These are phyloP conservation scores for Xylaria digitata DNA, from an alignment of 2,329 filamentous ascomycete species.

Conservation along the genomic window DNA sequence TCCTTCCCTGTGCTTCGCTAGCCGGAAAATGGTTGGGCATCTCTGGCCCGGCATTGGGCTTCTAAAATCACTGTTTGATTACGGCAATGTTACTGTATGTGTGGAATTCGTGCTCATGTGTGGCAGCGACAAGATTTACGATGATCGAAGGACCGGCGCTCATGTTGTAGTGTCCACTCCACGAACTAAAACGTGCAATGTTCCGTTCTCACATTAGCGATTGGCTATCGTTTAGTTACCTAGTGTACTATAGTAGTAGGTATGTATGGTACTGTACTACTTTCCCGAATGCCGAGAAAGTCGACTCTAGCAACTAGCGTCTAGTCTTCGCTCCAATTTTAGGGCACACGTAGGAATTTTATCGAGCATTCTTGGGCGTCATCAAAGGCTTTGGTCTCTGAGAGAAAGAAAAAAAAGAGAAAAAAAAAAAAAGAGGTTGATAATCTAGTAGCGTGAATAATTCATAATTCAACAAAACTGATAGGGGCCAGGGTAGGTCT, in stretches of 20 bases:
- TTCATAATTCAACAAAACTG: background rate
- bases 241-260: background rate
- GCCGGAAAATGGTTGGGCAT: background rate
- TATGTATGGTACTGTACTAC: background rate
- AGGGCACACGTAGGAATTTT: constrained; percentile 6
- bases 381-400: background rate
- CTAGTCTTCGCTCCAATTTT: constrained; percentile 3
- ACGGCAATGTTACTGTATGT: background rate
- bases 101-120: background rate
- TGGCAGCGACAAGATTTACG: background rate
- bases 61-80: constrained; percentile 21
- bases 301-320: constrained; percentile 13
- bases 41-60: constrained; percentile 11
- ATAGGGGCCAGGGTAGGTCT: background rate
- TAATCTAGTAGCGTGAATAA: background rate
- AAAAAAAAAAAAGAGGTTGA: background rate
- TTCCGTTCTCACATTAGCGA: constrained; percentile 19
- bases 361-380: background rate
- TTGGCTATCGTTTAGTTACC: background rate
- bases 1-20: constrained; percentile 23
- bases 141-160: constrained; percentile 10
- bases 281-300: constrained; percentile 20
- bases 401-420: background rate
- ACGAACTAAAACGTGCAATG: constrained; percentile 14
- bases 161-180: constrained; percentile 15